Percentiles rank a stretch among this genome's conserved stretches.
Conservation (phyloP, 192 early-diverging fungal species). For the Entophlyctis helioformis region DNA sequence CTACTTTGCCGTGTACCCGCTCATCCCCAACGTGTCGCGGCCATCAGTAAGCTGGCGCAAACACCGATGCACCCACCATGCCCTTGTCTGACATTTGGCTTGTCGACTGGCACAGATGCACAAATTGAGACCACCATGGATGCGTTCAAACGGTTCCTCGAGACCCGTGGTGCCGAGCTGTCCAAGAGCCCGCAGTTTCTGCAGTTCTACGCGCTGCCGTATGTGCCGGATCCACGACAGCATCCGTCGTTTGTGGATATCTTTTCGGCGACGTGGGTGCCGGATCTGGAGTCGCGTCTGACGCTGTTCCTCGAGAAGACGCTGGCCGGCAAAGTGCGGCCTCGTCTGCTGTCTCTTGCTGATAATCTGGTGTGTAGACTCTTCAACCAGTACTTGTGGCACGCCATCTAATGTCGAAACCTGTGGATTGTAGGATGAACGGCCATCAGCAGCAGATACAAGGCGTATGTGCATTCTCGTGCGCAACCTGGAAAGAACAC, state of each 20-base stretch:
- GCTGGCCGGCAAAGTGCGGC: conserved; percentile 8
- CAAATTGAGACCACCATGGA: conserved; percentile 20
- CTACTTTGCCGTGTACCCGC: conserved; percentile 38
- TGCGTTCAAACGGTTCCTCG: conserved; percentile 36
- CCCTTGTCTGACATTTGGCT: background rate
- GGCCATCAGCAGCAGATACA: no score
- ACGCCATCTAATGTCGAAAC: no score
- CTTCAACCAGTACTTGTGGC: no score
- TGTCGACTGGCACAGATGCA: background rate
- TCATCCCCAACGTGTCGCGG: conserved; percentile 5
- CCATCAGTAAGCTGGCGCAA: background rate
- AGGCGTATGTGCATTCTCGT: no score
- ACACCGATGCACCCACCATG: background rate
- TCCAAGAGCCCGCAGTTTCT: conserved; percentile 34
- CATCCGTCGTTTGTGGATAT: conserved; percentile 36
- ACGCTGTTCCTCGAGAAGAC: conserved; percentile 18
- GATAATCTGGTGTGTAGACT: no score
- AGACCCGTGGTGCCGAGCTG: conserved; percentile 30
- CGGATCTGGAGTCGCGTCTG: conserved; percentile 18
- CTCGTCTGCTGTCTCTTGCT: conserved; percentile 16
- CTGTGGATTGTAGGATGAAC: no score
- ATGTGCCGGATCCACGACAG: conserved; percentile 34
- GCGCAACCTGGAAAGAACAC: no score
- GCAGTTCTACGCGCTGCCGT: conserved; percentile 39
- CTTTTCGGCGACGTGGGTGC: conserved; percentile 19